phyloP scores from a whole-genome alignment of 768 basidiomycete genomes.

The Amanita phalloides region DNA sequence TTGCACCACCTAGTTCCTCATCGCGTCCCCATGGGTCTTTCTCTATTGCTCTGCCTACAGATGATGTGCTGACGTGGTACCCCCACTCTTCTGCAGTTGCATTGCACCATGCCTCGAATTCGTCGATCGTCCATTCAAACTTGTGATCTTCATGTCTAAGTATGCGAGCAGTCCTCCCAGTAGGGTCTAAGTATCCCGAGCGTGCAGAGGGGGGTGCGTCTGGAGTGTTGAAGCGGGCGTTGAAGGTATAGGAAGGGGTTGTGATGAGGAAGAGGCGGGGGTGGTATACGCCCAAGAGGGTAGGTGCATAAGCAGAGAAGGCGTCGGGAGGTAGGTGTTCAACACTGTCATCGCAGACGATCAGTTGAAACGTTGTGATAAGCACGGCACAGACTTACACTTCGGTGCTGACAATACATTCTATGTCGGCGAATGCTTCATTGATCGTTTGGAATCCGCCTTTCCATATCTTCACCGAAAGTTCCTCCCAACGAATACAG shows the following conservation, averaged over 20 bases:
- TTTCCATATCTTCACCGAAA: conserved; percentile 60
- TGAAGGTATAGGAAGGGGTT: conserved; percentile 81
- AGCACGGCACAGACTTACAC: conserved; percentile 42
- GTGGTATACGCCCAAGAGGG: conserved; percentile 69
- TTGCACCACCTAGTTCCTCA: conserved; percentile 51
- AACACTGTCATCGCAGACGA: conserved; percentile 35
- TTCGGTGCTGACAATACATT: conserved; percentile 72
- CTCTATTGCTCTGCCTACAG: conserved; percentile 49
- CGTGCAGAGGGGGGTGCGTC: conserved; percentile 29
- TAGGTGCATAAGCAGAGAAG: conserved; percentile 53
- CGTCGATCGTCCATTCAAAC: conserved; percentile 78
- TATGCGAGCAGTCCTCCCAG: conserved; percentile 55
- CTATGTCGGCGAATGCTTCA: conserved; percentile 46
- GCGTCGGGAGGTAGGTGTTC: conserved; percentile 62
- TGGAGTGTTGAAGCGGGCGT: conserved; percentile 59
- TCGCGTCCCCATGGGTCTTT: conserved; percentile 69
- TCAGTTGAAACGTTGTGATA: not conserved
- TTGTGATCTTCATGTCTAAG: conserved; percentile 83
- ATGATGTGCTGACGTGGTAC: conserved; percentile 49
- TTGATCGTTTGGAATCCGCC: conserved; percentile 66
- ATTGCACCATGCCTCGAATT: conserved; percentile 59
- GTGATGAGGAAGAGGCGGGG: conserved; percentile 69
- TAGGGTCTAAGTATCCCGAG: conserved; percentile 62
- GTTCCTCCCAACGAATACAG: conserved; percentile 53
- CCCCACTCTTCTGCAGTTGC: conserved; percentile 55